These are phyloP conservation scores for Beauveria scarabaeidicola DNA, from an alignment of 2,329 filamentous ascomycete species.

Conservation along the genomic window DNA sequence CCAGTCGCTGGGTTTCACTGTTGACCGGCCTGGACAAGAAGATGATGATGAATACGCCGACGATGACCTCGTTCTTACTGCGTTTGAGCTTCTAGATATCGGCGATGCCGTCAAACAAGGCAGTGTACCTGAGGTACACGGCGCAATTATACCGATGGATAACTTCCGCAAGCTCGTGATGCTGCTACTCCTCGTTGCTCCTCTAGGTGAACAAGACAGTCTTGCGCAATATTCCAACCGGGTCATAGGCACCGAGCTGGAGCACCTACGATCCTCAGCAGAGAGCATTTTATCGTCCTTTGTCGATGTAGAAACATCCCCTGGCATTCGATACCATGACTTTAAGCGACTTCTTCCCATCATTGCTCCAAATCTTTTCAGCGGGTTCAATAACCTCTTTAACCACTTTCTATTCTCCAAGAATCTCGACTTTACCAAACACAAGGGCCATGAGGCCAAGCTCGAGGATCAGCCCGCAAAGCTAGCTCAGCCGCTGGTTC, in stretches of 20 bases:
- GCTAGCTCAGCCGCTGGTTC: slow-evolving; percentile 39
- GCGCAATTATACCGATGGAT: slow-evolving; percentile 64
- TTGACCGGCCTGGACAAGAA: slow-evolving; percentile 34
- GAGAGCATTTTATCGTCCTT: slow-evolving; percentile 60
- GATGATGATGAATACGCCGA: slow-evolving; percentile 37
- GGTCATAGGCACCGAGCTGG: slow-evolving; percentile 46
- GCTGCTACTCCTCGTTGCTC: slow-evolving; percentile 59
- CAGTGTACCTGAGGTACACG: slow-evolving; percentile 42
- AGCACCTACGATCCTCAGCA: slow-evolving; percentile 51
- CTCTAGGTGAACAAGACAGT: slow-evolving; percentile 55
- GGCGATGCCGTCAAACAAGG: slow-evolving; percentile 50
- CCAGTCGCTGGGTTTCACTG: slow-evolving; percentile 31
- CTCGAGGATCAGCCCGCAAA: slow-evolving; percentile 17
- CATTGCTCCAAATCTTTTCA: slow-evolving; percentile 58
- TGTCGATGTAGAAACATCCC: slow-evolving; percentile 53
- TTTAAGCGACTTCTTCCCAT: slow-evolving; percentile 53
- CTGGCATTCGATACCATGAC: slow-evolving; percentile 52
- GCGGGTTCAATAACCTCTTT: slow-evolving; percentile 59
- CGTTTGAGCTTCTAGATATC: slow-evolving; percentile 59
- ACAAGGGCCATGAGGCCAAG: slow-evolving; percentile 25
- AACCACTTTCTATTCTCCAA: slow-evolving; percentile 70
- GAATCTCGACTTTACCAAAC: slow-evolving; percentile 57
- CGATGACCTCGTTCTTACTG: slow-evolving; percentile 59
- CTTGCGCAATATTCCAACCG: slow-evolving; percentile 52
- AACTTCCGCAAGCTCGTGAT: slow-evolving; percentile 64